Base-by-base conservation (phyloP, 176 grass and related monocot species). In the Raddia distichophylla region DNA sequence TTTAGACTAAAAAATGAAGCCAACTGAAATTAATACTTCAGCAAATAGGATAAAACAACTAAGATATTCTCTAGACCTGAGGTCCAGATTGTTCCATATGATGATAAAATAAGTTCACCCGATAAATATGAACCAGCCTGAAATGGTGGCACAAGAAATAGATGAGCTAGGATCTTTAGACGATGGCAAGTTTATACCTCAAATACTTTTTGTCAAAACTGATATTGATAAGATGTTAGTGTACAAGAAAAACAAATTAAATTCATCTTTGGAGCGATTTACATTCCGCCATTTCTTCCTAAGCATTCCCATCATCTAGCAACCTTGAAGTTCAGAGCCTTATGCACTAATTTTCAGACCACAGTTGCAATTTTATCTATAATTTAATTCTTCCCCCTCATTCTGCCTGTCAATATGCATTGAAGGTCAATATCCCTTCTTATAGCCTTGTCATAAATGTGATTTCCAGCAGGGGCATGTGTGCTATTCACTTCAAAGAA, bases 11-110 rank as follows among this genome's bases (percentile, higher is more conserved):
- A 44, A 33, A 55, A 46, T 47, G 10, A 75, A 44, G n/a, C 10
- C 12, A 53, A 71, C 55, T 46, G 19, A 19, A 83, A 57, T 20
- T 5, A 45, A 46, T 83, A 3, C 8, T 83, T 71, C 56, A 47
- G 4, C 57, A 61, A 60, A n/a, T 46, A 44, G 7, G 42, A 14
- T 22, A 75, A 57, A 10, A 47, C 62, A 47, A 37, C 52, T 44
- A 37, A 19, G 27, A 35, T 64, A 33, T 46, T 10, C 3, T 58
- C 40, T 76, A 75, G 46, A 22, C 57, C 55, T 66, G 2, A 37
- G 16, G 0, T 76, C 72, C 67, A 59, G 16, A 35, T 60, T 60
- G n/a, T 62, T 20, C 48, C 10, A 61, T 47, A 43, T 47, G n/a
- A 61, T 76, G 34, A 42, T 8, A 76, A 76, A 35, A 34, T 58